Base-by-base conservation (phyloP, 257 asterid species). In the Solanum piurae region DNA sequence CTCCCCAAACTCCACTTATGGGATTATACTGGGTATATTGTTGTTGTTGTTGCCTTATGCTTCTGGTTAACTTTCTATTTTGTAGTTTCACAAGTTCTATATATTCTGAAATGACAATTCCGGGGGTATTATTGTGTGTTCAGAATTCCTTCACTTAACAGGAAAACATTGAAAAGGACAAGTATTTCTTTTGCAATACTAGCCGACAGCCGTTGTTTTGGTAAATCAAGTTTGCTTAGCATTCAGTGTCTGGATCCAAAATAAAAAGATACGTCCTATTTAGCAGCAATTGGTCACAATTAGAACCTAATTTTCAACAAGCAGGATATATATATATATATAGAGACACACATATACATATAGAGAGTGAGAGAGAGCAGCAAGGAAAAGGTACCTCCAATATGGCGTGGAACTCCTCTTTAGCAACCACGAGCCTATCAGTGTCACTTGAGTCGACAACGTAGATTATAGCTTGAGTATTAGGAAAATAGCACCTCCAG, bases 391-490 rank as follows among this genome's bases (percentile, higher is more conserved):
- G 84, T 52, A 95, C 99, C 98, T 95, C 98, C 89, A 97, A 90
- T 92, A 95, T 97, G 76, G 97, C 98, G 89, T 95, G 98, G 90
- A 97, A 95, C 91, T 97, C 98, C 91, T 97, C 99, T 87, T 92
- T 97, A 87, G 98, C 98, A 92, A 94, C 91, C 91, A 93, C 94
- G 89, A 97, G 91, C 93, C 99, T 91, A 89, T 97, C 99, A 12
- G 98, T 96, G 90, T 97, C 99, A 92, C 99, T 97, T 87, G 99
- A 97, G 93, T 97, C 99, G 79, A 97, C 99, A 89, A 97, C 99
- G 90, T 95, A 97, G 87, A 97, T 94, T 77, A 97, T 95, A 91
- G 98, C 99, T 92, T 95, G 99, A 86, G 98, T 97, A 89, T 97
- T 97, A 62, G 99, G 98, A 84, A 95, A 97, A 92, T 97, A 97